phyloP scores from a whole-genome alignment of 306 rosid species.

The Luffa acutangula region DNA sequence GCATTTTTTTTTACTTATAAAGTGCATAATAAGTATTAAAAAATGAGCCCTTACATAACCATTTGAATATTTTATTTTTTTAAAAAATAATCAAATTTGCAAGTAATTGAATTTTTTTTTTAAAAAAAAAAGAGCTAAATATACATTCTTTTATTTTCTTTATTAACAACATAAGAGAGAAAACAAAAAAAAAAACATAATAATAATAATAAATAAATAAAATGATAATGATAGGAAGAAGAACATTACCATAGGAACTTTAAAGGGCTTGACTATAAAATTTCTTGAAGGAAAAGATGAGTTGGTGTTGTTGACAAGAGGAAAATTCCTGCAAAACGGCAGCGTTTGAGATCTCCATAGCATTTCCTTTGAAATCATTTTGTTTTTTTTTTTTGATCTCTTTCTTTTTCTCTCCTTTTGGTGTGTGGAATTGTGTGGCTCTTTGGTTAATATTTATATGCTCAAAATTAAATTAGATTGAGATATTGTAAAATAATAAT shows the following conservation, averaged over 20 bases:
- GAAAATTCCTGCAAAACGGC: neutral
- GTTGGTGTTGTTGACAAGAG: neutral
- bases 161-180: too few relatives aligned
- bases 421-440: neutral
- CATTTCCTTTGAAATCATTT: neutral
- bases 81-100: too few relatives aligned
- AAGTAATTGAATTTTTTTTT: too few relatives aligned
- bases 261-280: neutral
- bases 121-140: too few relatives aligned
- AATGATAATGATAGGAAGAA: too few relatives aligned
- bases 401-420: neutral
- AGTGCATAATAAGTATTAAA: too few relatives aligned
- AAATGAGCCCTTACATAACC: too few relatives aligned
- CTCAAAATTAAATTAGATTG: neutral
- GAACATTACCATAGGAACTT: neutral
- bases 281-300: neutral
- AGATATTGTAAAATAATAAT: neutral
- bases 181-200: too few relatives aligned
- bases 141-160: too few relatives aligned
- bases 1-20: too few relatives aligned
- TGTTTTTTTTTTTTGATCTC: neutral
- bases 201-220: too few relatives aligned
- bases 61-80: too few relatives aligned
- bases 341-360: neutral
- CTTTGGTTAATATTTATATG: neutral